Conservation (phyloP, 139 green algal genomes). For the Limnomonas spitsbergensis region DNA sequence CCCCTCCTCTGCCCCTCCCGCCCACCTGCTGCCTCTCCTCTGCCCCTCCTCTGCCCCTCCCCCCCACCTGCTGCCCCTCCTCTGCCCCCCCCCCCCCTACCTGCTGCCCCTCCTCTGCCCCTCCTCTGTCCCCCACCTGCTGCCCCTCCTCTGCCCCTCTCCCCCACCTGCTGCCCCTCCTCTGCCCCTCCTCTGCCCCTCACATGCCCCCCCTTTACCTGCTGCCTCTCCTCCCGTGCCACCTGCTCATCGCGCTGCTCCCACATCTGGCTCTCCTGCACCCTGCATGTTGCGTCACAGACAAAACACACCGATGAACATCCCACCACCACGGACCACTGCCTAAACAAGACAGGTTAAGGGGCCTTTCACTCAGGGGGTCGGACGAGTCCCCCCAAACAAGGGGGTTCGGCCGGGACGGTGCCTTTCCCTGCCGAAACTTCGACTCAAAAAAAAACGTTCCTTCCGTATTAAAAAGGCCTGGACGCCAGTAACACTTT, state of each 20-base stretch:
- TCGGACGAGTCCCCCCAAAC: too few relatives aligned
- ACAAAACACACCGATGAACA: too few relatives aligned
- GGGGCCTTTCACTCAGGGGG: too few relatives aligned
- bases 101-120: neutral
- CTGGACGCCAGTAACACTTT: too few relatives aligned
- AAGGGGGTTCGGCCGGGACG: too few relatives aligned
- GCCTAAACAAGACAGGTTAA: too few relatives aligned
- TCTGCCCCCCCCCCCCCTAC: neutral
- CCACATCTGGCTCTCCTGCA: constrained; percentile 61
- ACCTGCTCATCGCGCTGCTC: constrained; percentile 38
- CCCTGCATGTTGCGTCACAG: too few relatives aligned
- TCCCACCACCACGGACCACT: too few relatives aligned
- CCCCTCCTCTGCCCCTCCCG: neutral
- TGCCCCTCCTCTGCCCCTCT: too few relatives aligned
- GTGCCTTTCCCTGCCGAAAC: too few relatives aligned
- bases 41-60: neutral
- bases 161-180: neutral
- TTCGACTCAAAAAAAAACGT: too few relatives aligned
- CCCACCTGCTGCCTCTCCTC: neutral
- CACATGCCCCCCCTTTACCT: neutral
- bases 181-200: neutral
- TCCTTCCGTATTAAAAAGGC: too few relatives aligned
- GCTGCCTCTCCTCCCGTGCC: constrained; percentile 29
- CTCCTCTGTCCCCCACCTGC: constrained; percentile 5
- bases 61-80: neutral